phyloP scores from a whole-genome alignment of 495 filamentous ascomycete species.

The Penicillium lagena region DNA sequence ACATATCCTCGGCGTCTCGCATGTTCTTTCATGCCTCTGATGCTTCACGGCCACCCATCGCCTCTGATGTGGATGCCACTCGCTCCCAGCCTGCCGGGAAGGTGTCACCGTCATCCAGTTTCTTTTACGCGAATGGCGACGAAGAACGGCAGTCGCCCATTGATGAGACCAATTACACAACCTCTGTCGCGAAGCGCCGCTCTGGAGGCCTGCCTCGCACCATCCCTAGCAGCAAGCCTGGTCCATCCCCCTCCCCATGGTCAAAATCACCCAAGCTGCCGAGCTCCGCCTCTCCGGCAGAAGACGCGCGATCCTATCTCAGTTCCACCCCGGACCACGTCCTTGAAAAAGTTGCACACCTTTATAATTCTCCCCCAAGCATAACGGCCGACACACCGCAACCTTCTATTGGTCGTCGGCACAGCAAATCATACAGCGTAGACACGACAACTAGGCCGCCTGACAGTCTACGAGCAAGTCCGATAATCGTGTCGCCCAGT shows the following conservation, averaged over 20 bases:
- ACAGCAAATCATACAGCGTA: slow-evolving; percentile 35
- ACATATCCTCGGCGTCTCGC: slow-evolving; percentile 30
- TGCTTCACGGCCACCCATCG: slow-evolving; percentile 37
- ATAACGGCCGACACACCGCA: slow-evolving; percentile 11
- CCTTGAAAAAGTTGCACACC: slow-evolving; percentile 10
- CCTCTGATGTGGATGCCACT: slow-evolving; percentile 18
- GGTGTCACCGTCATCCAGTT: slow-evolving; percentile 38
- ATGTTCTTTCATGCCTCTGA: slow-evolving; percentile 77
- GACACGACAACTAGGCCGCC: slow-evolving; percentile 19
- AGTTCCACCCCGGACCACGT: slow-evolving; percentile 4
- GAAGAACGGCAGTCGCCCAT: slow-evolving; percentile 26
- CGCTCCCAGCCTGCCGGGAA: slow-evolving; percentile 22
- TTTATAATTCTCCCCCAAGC: slow-evolving; percentile 16
- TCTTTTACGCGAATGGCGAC: slow-evolving; percentile 51
- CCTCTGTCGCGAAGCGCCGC: slow-evolving; percentile 21
- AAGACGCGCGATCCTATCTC: slow-evolving; percentile 9
- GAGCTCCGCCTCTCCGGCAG: slow-evolving; percentile 19
- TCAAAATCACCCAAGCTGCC: slow-evolving; percentile 33
- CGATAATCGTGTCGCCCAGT: slow-evolving; percentile 23
- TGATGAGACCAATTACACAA: slow-evolving; percentile 11
- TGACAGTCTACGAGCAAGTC: slow-evolving; percentile 29
- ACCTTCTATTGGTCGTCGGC: slow-evolving; percentile 10
- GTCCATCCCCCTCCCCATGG: slow-evolving; percentile 31
- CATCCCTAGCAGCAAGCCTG: slow-evolving; percentile 17
- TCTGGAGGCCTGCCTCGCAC: slow-evolving; percentile 33